Base-by-base conservation (phyloP, 148 eudicot species). In the Camellia sinensis region DNA sequence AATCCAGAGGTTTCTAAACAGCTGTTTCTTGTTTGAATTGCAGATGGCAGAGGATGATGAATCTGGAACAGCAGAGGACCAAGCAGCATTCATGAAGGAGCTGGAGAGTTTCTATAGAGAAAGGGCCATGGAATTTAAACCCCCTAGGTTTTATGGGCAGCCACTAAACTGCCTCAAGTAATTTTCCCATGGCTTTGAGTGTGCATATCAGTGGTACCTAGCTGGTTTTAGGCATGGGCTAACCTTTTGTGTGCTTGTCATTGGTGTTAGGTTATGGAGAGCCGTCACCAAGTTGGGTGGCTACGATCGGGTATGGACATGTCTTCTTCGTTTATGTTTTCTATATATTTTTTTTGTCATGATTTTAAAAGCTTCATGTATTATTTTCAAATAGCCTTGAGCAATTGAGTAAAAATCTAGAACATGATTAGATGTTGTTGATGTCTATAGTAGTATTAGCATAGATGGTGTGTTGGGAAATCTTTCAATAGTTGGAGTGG, bases 81-180 rank as follows among this genome's bases (percentile, higher is more conserved):
- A 96, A 85, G 88, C 85, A 9, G 93, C 89, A 63, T 96, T 96
- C 83, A 92, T 94, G 89, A 91, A 84, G 78, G 97, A 89, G 77
- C 82, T 96, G 74, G 94, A 92, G 45, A 80, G 75, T 79, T 90
- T 92, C 59, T 87, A 89, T 65, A 87, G 86, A 81, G 92, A 82
- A 84, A 86, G 81, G 86, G 83, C 77, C 72, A 44, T 87, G 85
- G 99, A 94, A 18, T 96, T 93, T 79, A 96, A 89, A 80, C 89
- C 97, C 14, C 98, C 97, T 52, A 94, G 88, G 85, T 96, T 96
- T 83, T 96, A 96, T 75, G 98, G 98, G 82, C 93, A 91, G 79
- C 94, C 93, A 41, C 75, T 96, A 53, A 96, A 96, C 80, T 91
- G 86, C 76, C 91, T 94, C 65, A 96, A 96, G 99, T 96, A 89